Evolutionary conservation across 2,329 filamentous ascomycete species (phyloP).

Genomic region (Fusarium burgessii): DNA sequence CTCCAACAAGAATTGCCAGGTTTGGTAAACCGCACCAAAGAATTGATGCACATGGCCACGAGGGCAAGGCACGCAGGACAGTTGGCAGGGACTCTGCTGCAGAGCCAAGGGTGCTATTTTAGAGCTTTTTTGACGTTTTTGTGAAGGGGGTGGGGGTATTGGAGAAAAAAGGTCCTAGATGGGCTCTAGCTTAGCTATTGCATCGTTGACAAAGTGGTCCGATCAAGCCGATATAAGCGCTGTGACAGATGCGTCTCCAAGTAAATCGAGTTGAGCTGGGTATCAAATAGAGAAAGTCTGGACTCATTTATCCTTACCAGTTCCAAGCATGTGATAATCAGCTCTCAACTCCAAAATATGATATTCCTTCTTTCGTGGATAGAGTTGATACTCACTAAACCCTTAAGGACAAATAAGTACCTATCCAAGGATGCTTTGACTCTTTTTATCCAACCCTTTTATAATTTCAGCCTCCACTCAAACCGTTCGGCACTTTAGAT

Average conservation of each 20-base stretch:
- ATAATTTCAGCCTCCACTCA: slow-evolving; percentile 18
- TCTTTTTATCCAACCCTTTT: background rate
- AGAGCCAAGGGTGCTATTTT: slow-evolving; percentile 24
- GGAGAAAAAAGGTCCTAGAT: slow-evolving; percentile 1
- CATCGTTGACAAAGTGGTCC: background rate
- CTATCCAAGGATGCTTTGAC: background rate
- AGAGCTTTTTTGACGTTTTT: slow-evolving; percentile 6
- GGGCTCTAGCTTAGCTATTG: background rate
- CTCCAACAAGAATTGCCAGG: slow-evolving; percentile 2
- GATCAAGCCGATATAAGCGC: slow-evolving; percentile 16
- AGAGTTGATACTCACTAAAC: background rate
- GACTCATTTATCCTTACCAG: background rate
- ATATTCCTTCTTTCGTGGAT: background rate
- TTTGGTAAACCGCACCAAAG: slow-evolving; percentile 9
- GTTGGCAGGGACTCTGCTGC: slow-evolving; percentile 29
- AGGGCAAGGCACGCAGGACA: slow-evolving; percentile 34
- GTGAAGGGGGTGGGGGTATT: slow-evolving; percentile 29
- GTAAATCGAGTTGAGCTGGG: background rate
- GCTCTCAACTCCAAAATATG: background rate
- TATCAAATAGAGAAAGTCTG: background rate
- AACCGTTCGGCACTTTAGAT: background rate
- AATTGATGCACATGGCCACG: slow-evolving; percentile 28
- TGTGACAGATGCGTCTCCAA: background rate
- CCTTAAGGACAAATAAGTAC: no score
- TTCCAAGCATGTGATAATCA: slow-evolving; percentile 9